These are phyloP conservation scores for Debaryomyces coudertii DNA, from an alignment of 1,139 yeast species.

Conservation along the genomic window DNA sequence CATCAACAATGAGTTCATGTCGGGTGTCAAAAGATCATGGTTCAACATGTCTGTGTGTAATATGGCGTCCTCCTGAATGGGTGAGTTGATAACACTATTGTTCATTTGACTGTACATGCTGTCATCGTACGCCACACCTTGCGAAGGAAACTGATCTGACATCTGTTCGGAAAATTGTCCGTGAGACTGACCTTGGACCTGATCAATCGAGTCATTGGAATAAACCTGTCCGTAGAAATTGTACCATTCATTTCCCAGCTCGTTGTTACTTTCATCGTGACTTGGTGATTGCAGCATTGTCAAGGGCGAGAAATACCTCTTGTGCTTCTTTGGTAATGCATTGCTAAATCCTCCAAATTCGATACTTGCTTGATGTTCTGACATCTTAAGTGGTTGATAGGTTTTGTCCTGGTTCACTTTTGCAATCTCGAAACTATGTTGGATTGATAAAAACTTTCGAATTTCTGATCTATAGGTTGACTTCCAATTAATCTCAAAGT, in stretches of 20 bases:
- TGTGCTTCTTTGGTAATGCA: conserved; percentile 34
- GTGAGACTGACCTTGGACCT: not conserved
- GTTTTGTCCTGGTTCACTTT: conserved; percentile 28
- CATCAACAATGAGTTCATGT: conserved; percentile 6
- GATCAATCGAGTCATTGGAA: conserved; percentile 19
- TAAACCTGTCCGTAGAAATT: conserved; percentile 28
- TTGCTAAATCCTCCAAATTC: conserved; percentile 46
- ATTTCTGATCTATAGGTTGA: conserved; percentile 35
- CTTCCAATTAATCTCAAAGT: conserved; percentile 40
- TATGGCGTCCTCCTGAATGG: conserved; percentile 4
- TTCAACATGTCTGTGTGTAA: conserved; percentile 3
- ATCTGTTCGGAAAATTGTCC: not conserved
- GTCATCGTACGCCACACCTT: conserved; percentile 29
- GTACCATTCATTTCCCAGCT: not conserved
- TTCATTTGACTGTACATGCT: conserved; percentile 18
- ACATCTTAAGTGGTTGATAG: conserved; percentile 38
- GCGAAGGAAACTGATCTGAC: not conserved
- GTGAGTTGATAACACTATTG: conserved; percentile 9
- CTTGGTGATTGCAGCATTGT: not conserved
- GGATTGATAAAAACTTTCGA: conserved; percentile 34
- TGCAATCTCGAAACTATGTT: conserved; percentile 37
- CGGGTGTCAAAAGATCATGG: conserved; percentile 7
- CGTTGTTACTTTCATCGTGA: conserved; percentile 1
- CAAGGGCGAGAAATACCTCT: conserved; percentile 21
- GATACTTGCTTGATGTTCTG: conserved; percentile 45